These are phyloP conservation scores for Myochromella boudieri DNA, from an alignment of 768 basidiomycete genomes.

Conservation along the genomic window DNA sequence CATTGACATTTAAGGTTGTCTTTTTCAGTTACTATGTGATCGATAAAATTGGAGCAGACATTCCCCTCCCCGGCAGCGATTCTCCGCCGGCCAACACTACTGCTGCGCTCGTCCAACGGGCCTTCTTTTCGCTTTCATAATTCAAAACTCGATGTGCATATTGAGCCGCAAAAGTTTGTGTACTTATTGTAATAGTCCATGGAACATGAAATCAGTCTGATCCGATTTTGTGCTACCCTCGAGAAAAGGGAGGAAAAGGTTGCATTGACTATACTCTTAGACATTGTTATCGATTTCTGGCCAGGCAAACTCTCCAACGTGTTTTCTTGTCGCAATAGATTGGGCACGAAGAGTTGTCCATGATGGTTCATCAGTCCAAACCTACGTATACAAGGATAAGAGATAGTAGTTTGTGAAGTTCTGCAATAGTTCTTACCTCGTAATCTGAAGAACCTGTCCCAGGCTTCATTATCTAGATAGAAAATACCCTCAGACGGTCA, in stretches of 20 bases:
- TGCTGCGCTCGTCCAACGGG: conserved; percentile 11
- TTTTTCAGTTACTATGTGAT: conserved; percentile 58
- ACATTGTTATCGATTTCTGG: conserved; percentile 21
- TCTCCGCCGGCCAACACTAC: conserved; percentile 27
- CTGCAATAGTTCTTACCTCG: conserved; percentile 12
- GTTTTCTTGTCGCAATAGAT: conserved; percentile 19
- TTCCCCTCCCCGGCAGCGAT: conserved; percentile 41
- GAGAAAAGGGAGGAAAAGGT: background rate
- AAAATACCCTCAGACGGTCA: background rate
- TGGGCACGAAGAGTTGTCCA: conserved; percentile 21
- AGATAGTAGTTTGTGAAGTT: background rate
- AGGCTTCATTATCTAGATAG: conserved; percentile 17
- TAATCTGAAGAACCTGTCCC: conserved; percentile 22
- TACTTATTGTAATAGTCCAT: no score
- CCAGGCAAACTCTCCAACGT: conserved; percentile 24
- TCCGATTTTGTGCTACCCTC: background rate
- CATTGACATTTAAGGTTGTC: conserved; percentile 83
- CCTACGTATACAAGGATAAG: conserved; percentile 5
- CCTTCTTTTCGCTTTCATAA: conserved; percentile 11
- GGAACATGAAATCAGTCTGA: background rate
- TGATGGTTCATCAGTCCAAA: conserved; percentile 27
- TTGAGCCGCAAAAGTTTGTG: background rate
- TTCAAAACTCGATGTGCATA: background rate
- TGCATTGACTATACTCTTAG: conserved; percentile 1
- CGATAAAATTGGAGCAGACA: conserved; percentile 41